Conservation (phyloP, 345 rosid genomes). For the Fremontodendron californicum region DNA sequence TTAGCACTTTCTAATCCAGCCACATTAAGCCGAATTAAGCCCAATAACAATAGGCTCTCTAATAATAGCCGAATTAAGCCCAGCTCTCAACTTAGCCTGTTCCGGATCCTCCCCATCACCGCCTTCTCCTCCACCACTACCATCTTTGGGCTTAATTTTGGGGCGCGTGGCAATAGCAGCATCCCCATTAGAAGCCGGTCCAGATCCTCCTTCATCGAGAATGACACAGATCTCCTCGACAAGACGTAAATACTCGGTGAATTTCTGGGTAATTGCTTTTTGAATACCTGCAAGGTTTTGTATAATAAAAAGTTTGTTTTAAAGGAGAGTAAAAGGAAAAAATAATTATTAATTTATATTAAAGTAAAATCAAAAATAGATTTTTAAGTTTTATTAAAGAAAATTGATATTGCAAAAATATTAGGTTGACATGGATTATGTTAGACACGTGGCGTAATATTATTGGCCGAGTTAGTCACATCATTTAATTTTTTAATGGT, state of each 20-base stretch:
- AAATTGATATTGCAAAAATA: too few species aligned
- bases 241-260: conserved; percentile 71
- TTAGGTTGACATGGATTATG: too few species aligned
- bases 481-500: too few species aligned
- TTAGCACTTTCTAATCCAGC: conserved; percentile 82
- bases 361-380: too few species aligned
- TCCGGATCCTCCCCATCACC: conserved; percentile 70
- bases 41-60: conserved; percentile 73
- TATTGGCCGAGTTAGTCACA: too few species aligned
- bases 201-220: conserved; percentile 64
- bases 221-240: conserved; percentile 83
- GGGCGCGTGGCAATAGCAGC: conserved; percentile 63
- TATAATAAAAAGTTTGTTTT: too few species aligned
- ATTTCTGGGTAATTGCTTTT: conserved; percentile 71
- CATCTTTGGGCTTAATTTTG: conserved; percentile 68
- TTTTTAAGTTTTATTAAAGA: too few species aligned
- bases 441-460: too few species aligned
- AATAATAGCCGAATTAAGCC: conserved; percentile 63
- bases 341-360: too few species aligned
- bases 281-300: too few species aligned
- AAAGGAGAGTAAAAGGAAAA: too few species aligned
- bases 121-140: conserved; percentile 38
- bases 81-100: conserved; percentile 60
- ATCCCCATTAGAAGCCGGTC: conserved; percentile 53
- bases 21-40: conserved; percentile 61